These are phyloP conservation scores for Harringtonia lauricola DNA, from an alignment of 2,329 filamentous ascomycete genomes.

Conservation along the genomic window DNA sequence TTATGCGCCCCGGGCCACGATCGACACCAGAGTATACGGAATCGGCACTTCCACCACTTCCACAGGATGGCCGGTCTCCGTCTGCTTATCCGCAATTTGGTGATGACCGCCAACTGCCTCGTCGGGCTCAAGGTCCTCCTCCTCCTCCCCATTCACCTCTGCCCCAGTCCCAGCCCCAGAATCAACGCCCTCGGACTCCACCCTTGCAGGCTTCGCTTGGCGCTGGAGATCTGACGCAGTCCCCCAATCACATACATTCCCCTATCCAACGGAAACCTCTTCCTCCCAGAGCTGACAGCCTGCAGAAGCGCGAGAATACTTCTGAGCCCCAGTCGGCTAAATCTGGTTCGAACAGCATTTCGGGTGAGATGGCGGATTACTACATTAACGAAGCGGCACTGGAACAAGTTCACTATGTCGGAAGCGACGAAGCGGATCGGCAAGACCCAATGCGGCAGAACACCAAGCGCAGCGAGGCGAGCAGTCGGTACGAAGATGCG, in stretches of 20 bases:
- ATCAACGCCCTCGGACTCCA: slow-evolving; percentile 7
- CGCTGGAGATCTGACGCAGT: slow-evolving; percentile 1
- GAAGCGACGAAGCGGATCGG: slow-evolving; percentile 2
- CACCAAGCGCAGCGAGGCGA: slow-evolving; percentile 25
- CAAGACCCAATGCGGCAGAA: slow-evolving; percentile 22
- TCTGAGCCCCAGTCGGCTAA: slow-evolving; percentile 12
- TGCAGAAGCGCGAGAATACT: slow-evolving; percentile 11
- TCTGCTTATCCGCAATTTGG: slow-evolving; percentile 3
- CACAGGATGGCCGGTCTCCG: slow-evolving; percentile 3
- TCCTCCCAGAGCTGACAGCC: slow-evolving; percentile 15
- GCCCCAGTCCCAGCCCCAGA: neutral
- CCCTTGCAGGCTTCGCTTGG: slow-evolving; percentile 2
- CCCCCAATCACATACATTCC: too few relatives aligned
- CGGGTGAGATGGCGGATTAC: too few relatives aligned
- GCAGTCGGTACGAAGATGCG: slow-evolving; percentile 48
- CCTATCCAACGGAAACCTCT: slow-evolving; percentile 19
- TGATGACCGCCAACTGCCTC: slow-evolving; percentile 5
- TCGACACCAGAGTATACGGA: too few relatives aligned
- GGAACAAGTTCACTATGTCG: slow-evolving; percentile 8
- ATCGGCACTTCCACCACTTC: too few relatives aligned
- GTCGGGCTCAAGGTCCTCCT: slow-evolving; percentile 9
- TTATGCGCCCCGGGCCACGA: neutral
- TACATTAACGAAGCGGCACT: slow-evolving; percentile 12
- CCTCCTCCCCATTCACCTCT: slow-evolving; percentile 2
- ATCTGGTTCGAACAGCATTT: slow-evolving; percentile 11